These are phyloP conservation scores for Catenaria anguillulae DNA, from an alignment of 371 early-diverging fungal genomes.

Conservation along the genomic window DNA sequence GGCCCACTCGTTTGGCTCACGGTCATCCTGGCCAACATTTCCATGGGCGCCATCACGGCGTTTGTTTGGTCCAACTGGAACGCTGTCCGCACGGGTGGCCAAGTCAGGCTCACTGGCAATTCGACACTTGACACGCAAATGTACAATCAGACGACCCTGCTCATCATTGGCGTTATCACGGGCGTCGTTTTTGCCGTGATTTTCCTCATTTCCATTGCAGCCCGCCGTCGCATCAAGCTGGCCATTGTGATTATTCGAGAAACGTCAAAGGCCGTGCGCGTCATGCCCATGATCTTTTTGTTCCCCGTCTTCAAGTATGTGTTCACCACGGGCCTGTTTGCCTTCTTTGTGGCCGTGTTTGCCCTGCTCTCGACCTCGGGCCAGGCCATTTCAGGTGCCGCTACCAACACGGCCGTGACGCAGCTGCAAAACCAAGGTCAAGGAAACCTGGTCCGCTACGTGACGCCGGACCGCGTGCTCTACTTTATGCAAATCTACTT, in stretches of 20 bases:
- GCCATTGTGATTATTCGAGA: conserved; percentile 27
- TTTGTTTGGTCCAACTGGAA: conserved; percentile 11
- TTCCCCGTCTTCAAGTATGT: conserved; percentile 8
- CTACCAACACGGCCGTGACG: neutral
- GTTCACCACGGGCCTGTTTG: neutral
- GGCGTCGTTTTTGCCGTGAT: conserved; percentile 7
- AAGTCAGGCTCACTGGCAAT: neutral
- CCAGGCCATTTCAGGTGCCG: neutral
- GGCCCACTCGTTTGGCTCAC: conserved; percentile 11
- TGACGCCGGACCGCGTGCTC: conserved; percentile 14
- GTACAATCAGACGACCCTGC: conserved; percentile 6
- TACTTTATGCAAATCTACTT: conserved; percentile 14
- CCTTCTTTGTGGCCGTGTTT: neutral
- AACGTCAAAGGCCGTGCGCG: conserved; percentile 9
- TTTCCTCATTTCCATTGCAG: conserved; percentile 14
- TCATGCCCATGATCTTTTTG: conserved; percentile 12
- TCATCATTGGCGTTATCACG: neutral
- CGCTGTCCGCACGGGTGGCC: neutral
- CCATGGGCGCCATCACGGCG: conserved; percentile 6
- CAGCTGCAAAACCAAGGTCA: no score
- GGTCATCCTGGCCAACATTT: conserved; percentile 7
- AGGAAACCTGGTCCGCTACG: neutral
- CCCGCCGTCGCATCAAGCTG: conserved; percentile 23
- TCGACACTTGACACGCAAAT: neutral
- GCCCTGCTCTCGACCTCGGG: conserved; percentile 7